Evolutionary conservation across 148 eudicot species (phyloP).

Genomic region (Amaranthus palmeri): DNA sequence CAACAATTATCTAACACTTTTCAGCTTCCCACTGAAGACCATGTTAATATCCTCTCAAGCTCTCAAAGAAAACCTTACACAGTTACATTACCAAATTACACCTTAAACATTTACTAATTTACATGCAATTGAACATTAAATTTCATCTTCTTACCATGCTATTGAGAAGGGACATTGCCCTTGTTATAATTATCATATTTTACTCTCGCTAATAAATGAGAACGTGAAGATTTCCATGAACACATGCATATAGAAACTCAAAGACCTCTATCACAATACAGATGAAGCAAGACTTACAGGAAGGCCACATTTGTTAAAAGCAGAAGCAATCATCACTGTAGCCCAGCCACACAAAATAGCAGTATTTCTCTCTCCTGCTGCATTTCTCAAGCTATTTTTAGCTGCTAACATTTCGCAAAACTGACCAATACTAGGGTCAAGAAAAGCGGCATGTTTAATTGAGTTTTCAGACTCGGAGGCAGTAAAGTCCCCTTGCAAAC

Average conservation of each 20-base stretch:
- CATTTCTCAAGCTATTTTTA: constrained; percentile 71
- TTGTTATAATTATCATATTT: not conserved
- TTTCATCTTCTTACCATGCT: not conserved
- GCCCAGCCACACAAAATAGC: constrained; percentile 69
- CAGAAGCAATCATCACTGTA: constrained; percentile 51
- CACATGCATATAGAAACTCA: constrained; percentile 2
- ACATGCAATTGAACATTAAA: no score
- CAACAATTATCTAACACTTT: not conserved
- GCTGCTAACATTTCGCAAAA: constrained; percentile 74
- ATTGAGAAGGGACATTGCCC: not conserved
- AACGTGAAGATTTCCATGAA: not conserved
- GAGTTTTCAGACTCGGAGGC: constrained; percentile 30
- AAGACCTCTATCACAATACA: constrained; percentile 5
- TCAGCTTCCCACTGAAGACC: not conserved
- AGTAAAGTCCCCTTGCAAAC: constrained; percentile 36
- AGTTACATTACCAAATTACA: not conserved
- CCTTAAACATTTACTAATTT: no score
- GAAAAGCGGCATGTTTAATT: constrained; percentile 41
- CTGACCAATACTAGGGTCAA: constrained; percentile 85
- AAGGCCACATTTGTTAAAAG: constrained; percentile 72
- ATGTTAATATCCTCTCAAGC: not conserved
- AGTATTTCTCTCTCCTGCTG: constrained; percentile 74
- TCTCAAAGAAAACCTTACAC: not conserved
- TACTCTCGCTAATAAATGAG: not conserved
- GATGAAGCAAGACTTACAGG: constrained; percentile 57